Conservation (phyloP, 345 rosid species). For the Linum trigynum region DNA sequence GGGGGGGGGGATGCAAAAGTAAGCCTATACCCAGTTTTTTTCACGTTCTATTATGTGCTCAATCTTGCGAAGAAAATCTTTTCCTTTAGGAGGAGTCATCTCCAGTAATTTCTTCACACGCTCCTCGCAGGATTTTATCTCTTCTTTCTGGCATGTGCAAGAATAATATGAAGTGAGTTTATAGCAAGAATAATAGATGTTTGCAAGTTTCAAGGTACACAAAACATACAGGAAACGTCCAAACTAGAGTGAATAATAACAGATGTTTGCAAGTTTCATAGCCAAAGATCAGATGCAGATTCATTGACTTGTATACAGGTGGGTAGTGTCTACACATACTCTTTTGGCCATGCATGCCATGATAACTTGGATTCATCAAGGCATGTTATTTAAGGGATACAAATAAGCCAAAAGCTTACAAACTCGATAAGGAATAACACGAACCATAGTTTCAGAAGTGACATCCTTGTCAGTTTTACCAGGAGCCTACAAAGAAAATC, state of each 20-base stretch:
- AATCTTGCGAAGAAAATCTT: constrained; percentile 63
- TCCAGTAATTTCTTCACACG: constrained; percentile 80
- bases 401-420: constrained; percentile 7
- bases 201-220: background rate
- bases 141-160: constrained; percentile 61
- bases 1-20: constrained; percentile 9
- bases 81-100: constrained; percentile 91
- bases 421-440: constrained; percentile 23
- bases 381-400: background rate
- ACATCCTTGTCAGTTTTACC: constrained; percentile 93
- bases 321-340: background rate
- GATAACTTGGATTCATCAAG: background rate
- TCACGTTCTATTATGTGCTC: constrained; percentile 91
- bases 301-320: background rate
- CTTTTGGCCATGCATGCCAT: background rate
- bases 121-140: constrained; percentile 77
- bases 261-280: background rate
- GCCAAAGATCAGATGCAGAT: background rate
- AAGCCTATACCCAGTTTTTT: constrained; percentile 73
- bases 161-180: background rate
- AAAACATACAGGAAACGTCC: background rate
- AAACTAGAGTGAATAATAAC: background rate
- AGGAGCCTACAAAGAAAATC: constrained; percentile 50
- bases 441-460: constrained; percentile 90
- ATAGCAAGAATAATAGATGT: background rate